These are phyloP conservation scores for Arabidopsis arenosa DNA, from an alignment of 345 rosid genomes.

Conservation along the genomic window DNA sequence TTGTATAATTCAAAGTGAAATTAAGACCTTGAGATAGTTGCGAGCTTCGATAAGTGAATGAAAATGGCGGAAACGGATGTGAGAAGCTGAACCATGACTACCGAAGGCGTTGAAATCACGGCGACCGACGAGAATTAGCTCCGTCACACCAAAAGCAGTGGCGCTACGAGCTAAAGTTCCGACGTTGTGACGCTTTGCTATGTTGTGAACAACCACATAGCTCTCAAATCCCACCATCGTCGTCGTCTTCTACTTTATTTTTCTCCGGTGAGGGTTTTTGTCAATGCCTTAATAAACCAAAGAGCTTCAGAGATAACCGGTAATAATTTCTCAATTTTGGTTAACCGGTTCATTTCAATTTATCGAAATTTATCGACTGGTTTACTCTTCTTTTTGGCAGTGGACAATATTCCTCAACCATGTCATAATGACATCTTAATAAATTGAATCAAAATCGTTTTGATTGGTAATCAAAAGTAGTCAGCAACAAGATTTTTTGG, in stretches of 20 bases:
- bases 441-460: conserved; percentile 8
- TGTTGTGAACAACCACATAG: conserved; percentile 92
- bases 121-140: conserved; percentile 88
- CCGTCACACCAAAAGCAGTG: conserved; percentile 90
- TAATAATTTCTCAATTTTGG: not conserved
- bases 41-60: conserved; percentile 81
- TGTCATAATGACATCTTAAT: conserved; percentile 7
- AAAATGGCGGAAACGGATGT: conserved; percentile 83
- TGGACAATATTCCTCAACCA: not conserved
- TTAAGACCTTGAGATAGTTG: conserved; percentile 68
- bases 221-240: conserved; percentile 65
- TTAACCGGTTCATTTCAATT: conserved; percentile 5
- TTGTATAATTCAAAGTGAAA: not conserved
- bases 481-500: conserved; percentile 12
- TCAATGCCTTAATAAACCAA: not conserved
- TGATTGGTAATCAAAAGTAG: not conserved
- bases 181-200: conserved; percentile 96
- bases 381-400: not conserved
- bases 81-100: conserved; percentile 95
- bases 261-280: conserved; percentile 6
- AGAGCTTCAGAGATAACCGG: conserved; percentile 3
- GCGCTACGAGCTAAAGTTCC: conserved; percentile 94
- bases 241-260: conserved; percentile 7
- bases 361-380: too few species aligned
- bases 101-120: conserved; percentile 97